Percentiles rank a stretch among this genome's conserved stretches.
Evolutionary conservation across 2,329 filamentous ascomycete species (phyloP).

Genomic region (Coniosporium tulheliwenetii): DNA sequence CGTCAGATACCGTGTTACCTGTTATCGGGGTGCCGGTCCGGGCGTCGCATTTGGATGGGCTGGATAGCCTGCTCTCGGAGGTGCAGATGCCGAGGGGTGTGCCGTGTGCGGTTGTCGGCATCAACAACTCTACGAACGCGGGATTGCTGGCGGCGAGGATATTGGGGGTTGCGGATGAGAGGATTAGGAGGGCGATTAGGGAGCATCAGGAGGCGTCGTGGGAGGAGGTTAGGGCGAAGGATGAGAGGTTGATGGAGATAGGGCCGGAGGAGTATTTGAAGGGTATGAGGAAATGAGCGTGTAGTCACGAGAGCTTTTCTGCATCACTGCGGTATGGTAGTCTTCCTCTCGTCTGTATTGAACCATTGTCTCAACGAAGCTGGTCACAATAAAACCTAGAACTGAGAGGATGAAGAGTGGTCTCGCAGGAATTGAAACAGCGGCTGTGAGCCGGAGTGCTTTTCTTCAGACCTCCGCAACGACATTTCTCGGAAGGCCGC

Average conservation of each 20-base stretch:
- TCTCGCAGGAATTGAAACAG: too few relatives aligned
- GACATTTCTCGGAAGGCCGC: too few relatives aligned
- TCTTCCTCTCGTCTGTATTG: too few relatives aligned
- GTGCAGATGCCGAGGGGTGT: conserved; percentile 35
- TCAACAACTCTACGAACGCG: conserved; percentile 31
- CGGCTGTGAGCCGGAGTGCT: too few relatives aligned
- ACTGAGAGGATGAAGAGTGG: too few relatives aligned
- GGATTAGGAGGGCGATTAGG: conserved; percentile 41
- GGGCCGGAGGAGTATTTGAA: conserved; percentile 41
- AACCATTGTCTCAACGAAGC: too few relatives aligned
- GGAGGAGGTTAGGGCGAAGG: conserved; percentile 49
- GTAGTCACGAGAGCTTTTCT: too few relatives aligned
- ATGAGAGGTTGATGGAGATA: conserved; percentile 36
- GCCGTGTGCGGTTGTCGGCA: conserved; percentile 24
- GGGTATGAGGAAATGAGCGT: conserved; percentile 14
- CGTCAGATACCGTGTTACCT: conserved; percentile 31
- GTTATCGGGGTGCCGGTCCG: conserved; percentile 37
- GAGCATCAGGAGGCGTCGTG: conserved; percentile 48
- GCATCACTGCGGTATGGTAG: too few relatives aligned
- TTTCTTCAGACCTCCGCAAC: too few relatives aligned
- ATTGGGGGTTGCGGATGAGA: conserved; percentile 30
- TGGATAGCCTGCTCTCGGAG: conserved; percentile 34
- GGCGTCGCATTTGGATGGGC: conserved; percentile 31
- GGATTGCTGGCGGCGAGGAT: conserved; percentile 30
- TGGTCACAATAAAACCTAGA: too few relatives aligned